Base-by-base conservation (phyloP, 1,284 basidiomycete species). In the Microbotryomycetes sp. region DNA sequence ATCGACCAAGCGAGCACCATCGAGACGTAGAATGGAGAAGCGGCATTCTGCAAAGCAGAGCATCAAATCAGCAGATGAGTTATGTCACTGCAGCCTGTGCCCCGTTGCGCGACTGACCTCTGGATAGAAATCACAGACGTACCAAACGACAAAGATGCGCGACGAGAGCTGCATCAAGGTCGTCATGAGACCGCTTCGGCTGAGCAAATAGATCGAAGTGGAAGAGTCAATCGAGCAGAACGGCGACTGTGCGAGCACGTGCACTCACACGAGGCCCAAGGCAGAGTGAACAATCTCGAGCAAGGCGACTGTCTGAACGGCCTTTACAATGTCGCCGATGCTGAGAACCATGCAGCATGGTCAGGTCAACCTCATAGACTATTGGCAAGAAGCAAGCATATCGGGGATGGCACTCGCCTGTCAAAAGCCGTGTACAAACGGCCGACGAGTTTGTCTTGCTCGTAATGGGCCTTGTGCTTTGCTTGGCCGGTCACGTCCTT, bases 1-100 rank as follows among this genome's bases (percentile, higher is more conserved):
- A 88, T 70, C 2, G 88, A 86, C 94, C 94, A 99, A 0, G 94
- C 90, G 65, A 96, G 77, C 56, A 97, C 82, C 91, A 97, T 94
- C 54, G 86, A 85, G 3, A 89, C 83, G 78, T 89, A 97, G 31
- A 91, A 77, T 3, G 94, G 89, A 73, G 84, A 87, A 4, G 79
- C 75, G 65, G 84, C 86, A 18, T 85, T 84, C 87, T 87, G 50
- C 18, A 21, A 3, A 27, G 35, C 35, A 18, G 35, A 57, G 6
- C 18, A 21, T 41, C 26, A 30, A 5, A 29, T 23, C n/a, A n/a
- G n/a, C n/a, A n/a, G n/a, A n/a, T n/a, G n/a, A n/a, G n/a, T n/a
- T n/a, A n/a, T n/a, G n/a, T n/a, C n/a, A n/a, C n/a, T n/a, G n/a
- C n/a, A n/a, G n/a, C n/a, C n/a, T n/a, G n/a, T n/a, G n/a, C n/a